These are phyloP conservation scores for Phaffia tasmanica DNA, from an alignment of 768 basidiomycete species.

Conservation along the genomic window DNA sequence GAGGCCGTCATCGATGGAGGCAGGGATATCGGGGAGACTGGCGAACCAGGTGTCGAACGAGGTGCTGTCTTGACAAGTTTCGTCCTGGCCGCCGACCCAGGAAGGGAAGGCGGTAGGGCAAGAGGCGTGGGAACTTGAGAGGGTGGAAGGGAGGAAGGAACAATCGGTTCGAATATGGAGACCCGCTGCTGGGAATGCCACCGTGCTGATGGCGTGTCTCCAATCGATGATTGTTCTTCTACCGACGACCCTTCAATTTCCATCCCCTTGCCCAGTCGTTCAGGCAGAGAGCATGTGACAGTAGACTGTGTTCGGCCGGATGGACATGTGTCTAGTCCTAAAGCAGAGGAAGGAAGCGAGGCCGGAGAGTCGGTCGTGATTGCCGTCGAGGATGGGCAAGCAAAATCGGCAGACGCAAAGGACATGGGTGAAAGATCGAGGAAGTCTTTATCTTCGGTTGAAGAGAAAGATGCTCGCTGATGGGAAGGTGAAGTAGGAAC, in stretches of 20 bases:
- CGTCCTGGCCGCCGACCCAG: neutral
- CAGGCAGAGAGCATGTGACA: neutral
- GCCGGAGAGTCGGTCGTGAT: neutral
- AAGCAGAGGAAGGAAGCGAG: neutral
- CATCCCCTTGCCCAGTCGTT: neutral
- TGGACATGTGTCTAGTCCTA: neutral
- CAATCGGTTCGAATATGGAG: neutral
- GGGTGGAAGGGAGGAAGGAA: neutral
- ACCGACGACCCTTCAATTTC: neutral
- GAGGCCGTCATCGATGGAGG: neutral
- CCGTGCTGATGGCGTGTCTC: slow-evolving; percentile 23
- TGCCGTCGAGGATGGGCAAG: slow-evolving; percentile 1
- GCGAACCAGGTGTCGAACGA: too few species aligned
- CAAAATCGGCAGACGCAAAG: neutral
- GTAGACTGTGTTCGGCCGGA: neutral
- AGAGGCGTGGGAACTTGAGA: neutral
- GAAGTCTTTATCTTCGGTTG: neutral
- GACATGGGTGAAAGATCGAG: slow-evolving; percentile 8
- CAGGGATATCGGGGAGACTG: neutral
- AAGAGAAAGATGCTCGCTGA: neutral
- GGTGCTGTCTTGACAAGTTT: neutral
- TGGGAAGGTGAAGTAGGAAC: neutral
- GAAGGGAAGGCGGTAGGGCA: neutral
- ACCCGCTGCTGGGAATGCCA: slow-evolving; percentile 25
- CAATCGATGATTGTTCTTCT: too few species aligned